phyloP scores from a whole-genome alignment of 2,329 filamentous ascomycete species.

The Colletotrichum coccodes region DNA sequence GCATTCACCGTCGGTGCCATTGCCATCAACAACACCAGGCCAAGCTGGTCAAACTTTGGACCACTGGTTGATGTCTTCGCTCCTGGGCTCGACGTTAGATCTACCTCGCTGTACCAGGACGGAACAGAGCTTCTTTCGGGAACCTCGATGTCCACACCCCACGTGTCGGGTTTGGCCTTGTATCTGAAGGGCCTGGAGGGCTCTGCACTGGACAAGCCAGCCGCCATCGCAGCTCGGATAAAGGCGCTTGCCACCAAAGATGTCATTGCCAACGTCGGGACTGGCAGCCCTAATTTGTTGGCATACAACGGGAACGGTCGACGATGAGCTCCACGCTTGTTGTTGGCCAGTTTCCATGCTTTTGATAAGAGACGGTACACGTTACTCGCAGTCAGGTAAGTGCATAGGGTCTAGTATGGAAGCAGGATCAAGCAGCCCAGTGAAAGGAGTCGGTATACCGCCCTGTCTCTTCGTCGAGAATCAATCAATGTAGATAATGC shows the following conservation, averaged over 20 bases:
- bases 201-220: conserved; percentile 45
- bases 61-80: conserved; percentile 59
- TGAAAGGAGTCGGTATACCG: too few species aligned
- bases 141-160: background rate
- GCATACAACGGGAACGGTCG: conserved; percentile 54
- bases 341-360: too few species aligned
- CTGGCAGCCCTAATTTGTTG: conserved; percentile 53
- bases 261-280: conserved; percentile 43
- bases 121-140: background rate
- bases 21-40: conserved; percentile 47
- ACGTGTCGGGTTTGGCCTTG: conserved; percentile 48
- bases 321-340: background rate
- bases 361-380: too few species aligned
- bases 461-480: too few species aligned
- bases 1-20: conserved; percentile 64
- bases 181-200: conserved; percentile 60
- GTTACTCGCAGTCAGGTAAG: too few species aligned
- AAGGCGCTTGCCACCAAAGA: conserved; percentile 50
- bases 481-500: too few species aligned
- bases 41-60: conserved; percentile 62
- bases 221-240: conserved; percentile 53
- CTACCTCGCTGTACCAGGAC: conserved; percentile 24
- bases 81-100: conserved; percentile 56
- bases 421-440: too few species aligned
- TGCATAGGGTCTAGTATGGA: too few species aligned